phyloP scores from a whole-genome alignment of 176 grass and related monocot genomes.

The Puya raimondii region DNA sequence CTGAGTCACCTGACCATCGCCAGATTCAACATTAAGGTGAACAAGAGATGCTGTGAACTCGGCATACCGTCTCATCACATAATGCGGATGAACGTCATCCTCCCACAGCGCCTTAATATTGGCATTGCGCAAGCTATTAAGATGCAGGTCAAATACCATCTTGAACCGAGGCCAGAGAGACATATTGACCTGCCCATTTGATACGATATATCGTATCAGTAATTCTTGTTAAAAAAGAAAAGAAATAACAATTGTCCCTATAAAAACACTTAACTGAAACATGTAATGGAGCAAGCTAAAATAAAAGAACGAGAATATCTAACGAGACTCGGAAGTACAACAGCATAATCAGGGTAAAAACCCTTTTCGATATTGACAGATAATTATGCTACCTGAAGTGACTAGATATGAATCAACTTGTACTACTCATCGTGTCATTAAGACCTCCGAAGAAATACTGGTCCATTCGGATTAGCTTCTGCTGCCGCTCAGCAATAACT shows the following conservation, averaged over 20 bases:
- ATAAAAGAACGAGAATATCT: too few relatives aligned
- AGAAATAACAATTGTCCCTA: not conserved
- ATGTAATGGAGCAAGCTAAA: too few relatives aligned
- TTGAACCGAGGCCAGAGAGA: conserved; percentile 94
- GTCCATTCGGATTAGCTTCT: too few relatives aligned
- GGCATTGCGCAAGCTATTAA: conserved; percentile 84
- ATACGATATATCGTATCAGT: not conserved
- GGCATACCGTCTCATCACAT: conserved; percentile 84
- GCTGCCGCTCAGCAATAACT: too few relatives aligned
- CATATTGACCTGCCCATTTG: conserved; percentile 65
- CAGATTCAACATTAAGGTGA: conserved; percentile 95
- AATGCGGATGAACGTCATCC: conserved; percentile 96
- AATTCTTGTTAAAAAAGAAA: not conserved
- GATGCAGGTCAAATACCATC: conserved; percentile 98
- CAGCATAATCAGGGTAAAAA: too few relatives aligned
- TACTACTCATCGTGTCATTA: too few relatives aligned
- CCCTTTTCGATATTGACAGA: too few relatives aligned
- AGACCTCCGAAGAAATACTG: too few relatives aligned
- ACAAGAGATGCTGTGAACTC: conserved; percentile 94
- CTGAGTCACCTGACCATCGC: conserved; percentile 55
- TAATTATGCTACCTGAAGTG: too few relatives aligned
- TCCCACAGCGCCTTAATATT: conserved; percentile 89
- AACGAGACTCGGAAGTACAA: too few relatives aligned
- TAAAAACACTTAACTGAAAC: too few relatives aligned
- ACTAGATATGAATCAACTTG: too few relatives aligned